Base-by-base conservation (phyloP, 257 asterid genomes). In the Petunia axillaris region DNA sequence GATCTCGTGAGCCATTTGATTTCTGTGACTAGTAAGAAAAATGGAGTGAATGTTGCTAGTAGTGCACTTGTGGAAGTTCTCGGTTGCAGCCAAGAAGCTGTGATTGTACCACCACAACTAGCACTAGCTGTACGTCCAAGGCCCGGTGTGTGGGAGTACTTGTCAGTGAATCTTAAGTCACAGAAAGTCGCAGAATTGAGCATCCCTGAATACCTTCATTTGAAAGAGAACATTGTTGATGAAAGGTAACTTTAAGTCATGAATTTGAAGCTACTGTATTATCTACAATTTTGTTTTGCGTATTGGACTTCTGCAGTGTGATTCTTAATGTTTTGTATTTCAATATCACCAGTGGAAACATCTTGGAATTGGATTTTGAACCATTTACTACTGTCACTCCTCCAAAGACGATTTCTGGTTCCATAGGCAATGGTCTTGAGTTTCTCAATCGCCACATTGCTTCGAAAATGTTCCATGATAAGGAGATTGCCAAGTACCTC, bases 131-230 rank as follows among this genome's bases (percentile, higher is more conserved):
- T 84, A 8, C 87, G 87, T 38, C 82, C 78, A 9, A 86, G 85
- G 84, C 89, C 89, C 8, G 89, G 89, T 5, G 87, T 86, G 2
- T 86, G 89, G 89, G 87, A 84, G 75, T 86, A 84, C n/a, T 35
- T 84, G 16, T 67, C 80, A 36, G 59, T 86, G 64, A 80, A 86
- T 64, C 79, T 86, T 43, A 64, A 82, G 14, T 57, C 46, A 35
- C 60, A 79, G 8, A 76, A 40, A 11, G 84, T 86, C 25, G 83
- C 62, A 35, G 80, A 65, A 63, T 44, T 86, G 70, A 81, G 76
- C 9, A 81, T 80, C 2, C 48, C 83, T 8, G 84, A 84, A 46
- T 86, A 82, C 59, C 83, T 86, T 64, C 78, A 79, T 16, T 76
- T 86, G 76, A 86, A 86, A 70, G 86, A 86, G 75, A 39, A 66